Evolutionary conservation across 768 basidiomycete genomes (phyloP).

Genomic region (Rubroboletus pulcherrimus): DNA sequence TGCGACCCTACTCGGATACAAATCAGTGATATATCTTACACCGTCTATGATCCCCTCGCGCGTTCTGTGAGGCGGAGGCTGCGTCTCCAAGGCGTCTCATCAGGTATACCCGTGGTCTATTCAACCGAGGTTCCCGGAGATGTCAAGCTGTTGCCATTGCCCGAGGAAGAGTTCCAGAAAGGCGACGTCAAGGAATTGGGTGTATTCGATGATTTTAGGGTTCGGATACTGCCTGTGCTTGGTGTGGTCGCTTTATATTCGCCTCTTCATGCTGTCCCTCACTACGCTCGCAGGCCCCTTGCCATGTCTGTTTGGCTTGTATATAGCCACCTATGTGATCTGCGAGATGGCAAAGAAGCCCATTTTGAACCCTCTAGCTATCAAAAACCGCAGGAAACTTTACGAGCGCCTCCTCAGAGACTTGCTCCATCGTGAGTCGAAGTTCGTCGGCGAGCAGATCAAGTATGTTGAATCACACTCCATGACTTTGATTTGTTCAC

Average conservation of each 20-base stretch:
- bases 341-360: slow-evolving; percentile 84
- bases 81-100: slow-evolving; percentile 55
- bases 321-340: slow-evolving; percentile 84
- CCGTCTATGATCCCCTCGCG: slow-evolving; percentile 93
- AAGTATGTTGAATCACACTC: slow-evolving; percentile 44
- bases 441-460: slow-evolving; percentile 54
- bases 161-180: slow-evolving; percentile 89
- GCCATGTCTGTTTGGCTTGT: slow-evolving; percentile 87
- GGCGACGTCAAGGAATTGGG: slow-evolving; percentile 87
- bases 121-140: slow-evolving; percentile 92
- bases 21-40: slow-evolving; percentile 90
- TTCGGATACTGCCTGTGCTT: slow-evolving; percentile 89
- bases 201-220: slow-evolving; percentile 88
- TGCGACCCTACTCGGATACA: slow-evolving; percentile 92
- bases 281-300: slow-evolving; percentile 43
- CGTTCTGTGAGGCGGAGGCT: slow-evolving; percentile 81
- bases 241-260: slow-evolving; percentile 39
- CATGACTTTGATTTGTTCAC: not conserved
- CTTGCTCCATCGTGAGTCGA: slow-evolving; percentile 69
- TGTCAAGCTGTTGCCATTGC: slow-evolving; percentile 82
- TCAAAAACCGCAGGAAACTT: slow-evolving; percentile 80
- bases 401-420: slow-evolving; percentile 79
- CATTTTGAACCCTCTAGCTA: slow-evolving; percentile 76
- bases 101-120: slow-evolving; percentile 85
- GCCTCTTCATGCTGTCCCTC: not conserved